Evolutionary conservation across 768 basidiomycete species (phyloP), one percentile per base, ranked within the genome.

Genomic region (Cyclocybe cylindracea): DNA sequence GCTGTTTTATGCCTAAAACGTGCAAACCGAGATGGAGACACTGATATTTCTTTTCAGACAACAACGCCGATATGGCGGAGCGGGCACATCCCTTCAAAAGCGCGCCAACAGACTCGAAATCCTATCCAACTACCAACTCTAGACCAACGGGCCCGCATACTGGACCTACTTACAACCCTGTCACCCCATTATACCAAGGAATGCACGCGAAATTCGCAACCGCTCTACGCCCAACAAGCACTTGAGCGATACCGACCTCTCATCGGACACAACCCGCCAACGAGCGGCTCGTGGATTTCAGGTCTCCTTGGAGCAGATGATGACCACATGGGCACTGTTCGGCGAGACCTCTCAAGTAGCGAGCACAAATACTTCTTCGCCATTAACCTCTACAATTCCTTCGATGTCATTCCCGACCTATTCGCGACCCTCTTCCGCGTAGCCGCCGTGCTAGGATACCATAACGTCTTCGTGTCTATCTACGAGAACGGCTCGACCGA

Each of bases 401-500:
- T 98, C 83, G 94, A 97, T 72, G 76, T 98, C 67, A 95, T 98
- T 59, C 95, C 97, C 13, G 97, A 99, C 72, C 81, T 98, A 34
- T 98, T 98, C 68, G 87, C 94, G 32, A 94, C 94, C 16, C 87
- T 99, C 60, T 99, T 99, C 78, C 85, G 94, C 50, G 86, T 95
- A 36, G 86, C 94, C 0, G 81, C 91, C 36, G 83, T 99, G 57
- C 78, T 99, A 32, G 97, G 97, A 5, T 98, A 92, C 73, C 94
- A 97, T 70, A 99, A 99, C 67, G 94, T 98, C 63, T 98, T 87
- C 66, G 93, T 98, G 43, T 96, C 94, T 45, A 97, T 98, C 59
- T 98, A 98, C 78, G 97, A 99, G 75, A 98, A 98, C 71, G 97
- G 96, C 3, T 98, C 96, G n/a, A 84, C 84, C 39, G 97, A 99